Evolutionary conservation across 1,139 yeast genomes (phyloP).

Genomic region (Blastobotrys raffinosifermentans): DNA sequence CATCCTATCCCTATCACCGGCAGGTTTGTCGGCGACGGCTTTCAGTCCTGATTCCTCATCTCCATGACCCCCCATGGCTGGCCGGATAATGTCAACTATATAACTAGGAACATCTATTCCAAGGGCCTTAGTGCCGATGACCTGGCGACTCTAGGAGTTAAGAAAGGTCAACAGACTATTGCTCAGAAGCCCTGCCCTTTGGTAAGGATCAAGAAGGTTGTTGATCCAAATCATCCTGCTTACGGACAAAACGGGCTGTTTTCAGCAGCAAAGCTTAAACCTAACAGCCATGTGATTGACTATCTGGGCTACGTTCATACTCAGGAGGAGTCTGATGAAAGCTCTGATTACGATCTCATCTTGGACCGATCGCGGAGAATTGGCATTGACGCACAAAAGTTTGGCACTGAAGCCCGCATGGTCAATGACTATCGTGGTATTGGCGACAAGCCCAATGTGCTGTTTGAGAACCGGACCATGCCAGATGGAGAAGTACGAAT

Average conservation of each 20-base stretch:
- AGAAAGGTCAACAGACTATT: conserved; percentile 3
- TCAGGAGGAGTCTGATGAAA: conserved; percentile 20
- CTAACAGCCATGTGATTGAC: conserved; percentile 23
- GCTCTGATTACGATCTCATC: conserved; percentile 26
- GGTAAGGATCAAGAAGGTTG: conserved; percentile 21
- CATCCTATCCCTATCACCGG: no score
- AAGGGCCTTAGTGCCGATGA: conserved; percentile 13
- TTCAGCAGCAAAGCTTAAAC: conserved; percentile 21
- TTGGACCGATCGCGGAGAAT: conserved; percentile 20
- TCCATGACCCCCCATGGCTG: conserved; percentile 13
- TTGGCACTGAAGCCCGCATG: conserved; percentile 29
- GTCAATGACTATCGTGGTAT: conserved; percentile 29
- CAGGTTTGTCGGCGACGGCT: no score
- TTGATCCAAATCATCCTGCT: conserved; percentile 25
- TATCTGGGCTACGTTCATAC: conserved; percentile 27
- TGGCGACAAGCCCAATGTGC: conserved; percentile 21
- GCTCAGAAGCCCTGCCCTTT: conserved; percentile 13
- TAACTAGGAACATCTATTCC: conserved; percentile 17
- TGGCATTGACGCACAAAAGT: conserved; percentile 24
- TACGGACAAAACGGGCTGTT: conserved; percentile 26
- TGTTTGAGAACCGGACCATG: conserved; percentile 23
- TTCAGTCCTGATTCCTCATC: no score
- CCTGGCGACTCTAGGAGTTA: conserved; percentile 13
- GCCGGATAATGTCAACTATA: conserved; percentile 17
- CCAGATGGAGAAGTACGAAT: conserved; percentile 21